phyloP scores from a whole-genome alignment of 352 stramenopile genomes.

The Phytophthora hybrid region DNA sequence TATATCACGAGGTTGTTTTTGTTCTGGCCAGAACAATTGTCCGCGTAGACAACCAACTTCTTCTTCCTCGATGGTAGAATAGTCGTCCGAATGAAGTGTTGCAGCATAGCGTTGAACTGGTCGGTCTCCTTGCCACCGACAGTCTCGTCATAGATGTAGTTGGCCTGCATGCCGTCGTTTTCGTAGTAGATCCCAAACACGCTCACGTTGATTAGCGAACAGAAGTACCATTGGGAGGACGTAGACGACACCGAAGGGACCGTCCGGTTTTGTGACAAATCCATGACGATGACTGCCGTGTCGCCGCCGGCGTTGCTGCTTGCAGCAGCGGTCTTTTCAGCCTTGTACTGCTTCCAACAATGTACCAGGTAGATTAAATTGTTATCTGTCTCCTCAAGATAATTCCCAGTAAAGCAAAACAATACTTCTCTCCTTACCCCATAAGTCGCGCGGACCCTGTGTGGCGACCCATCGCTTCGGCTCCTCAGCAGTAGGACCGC shows the following conservation, averaged over 20 bases:
- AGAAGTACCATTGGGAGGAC: slow-evolving; percentile 33
- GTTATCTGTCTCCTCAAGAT: slow-evolving; percentile 1
- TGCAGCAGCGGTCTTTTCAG: background rate
- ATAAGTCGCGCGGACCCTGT: slow-evolving; percentile 16
- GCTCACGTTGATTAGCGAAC: slow-evolving; percentile 22
- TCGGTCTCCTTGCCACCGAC: slow-evolving; percentile 7
- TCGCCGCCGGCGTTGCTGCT: background rate
- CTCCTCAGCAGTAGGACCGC: background rate
- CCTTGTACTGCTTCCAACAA: slow-evolving; percentile 19
- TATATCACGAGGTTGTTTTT: background rate
- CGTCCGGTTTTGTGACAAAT: slow-evolving; percentile 35
- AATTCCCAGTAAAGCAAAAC: slow-evolving; percentile 15
- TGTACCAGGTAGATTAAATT: background rate
- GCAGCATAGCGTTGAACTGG: slow-evolving; percentile 14
- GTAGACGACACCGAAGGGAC: slow-evolving; percentile 9
- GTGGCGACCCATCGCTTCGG: slow-evolving; percentile 15
- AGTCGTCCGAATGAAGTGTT: background rate
- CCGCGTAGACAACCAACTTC: slow-evolving; percentile 16
- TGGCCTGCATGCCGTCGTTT: slow-evolving; percentile 15
- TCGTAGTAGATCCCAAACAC: slow-evolving; percentile 29
- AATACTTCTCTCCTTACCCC: slow-evolving; percentile 21
- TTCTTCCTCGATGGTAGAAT: background rate
- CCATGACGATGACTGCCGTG: slow-evolving; percentile 20
- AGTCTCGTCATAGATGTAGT: slow-evolving; percentile 21
- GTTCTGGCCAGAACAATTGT: slow-evolving; percentile 19